A percentile compares a stretch with the other conserved stretches of the same genome.
These are phyloP conservation scores for Eucalyptus leucophloia DNA, from an alignment of 345 rosid genomes.

Conservation along the genomic window DNA sequence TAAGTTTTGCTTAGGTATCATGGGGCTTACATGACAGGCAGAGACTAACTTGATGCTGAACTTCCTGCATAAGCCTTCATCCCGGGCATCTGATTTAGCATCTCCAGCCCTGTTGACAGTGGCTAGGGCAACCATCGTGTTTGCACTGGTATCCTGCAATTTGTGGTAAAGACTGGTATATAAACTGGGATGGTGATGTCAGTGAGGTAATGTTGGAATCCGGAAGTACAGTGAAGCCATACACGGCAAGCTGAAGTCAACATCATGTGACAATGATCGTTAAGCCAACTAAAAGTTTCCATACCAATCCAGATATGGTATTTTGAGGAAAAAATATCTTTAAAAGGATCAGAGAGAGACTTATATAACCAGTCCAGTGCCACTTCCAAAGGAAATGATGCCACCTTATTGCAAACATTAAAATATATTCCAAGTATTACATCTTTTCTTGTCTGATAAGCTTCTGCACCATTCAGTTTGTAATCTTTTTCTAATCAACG, in stretches of 20 bases:
- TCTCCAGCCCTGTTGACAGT: not conserved
- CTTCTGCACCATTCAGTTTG: not conserved
- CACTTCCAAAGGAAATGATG: not conserved
- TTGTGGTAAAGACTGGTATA: not conserved
- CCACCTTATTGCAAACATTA: not conserved
- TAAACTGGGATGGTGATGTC: not conserved
- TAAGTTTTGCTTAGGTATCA: not conserved
- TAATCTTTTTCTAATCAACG: not conserved
- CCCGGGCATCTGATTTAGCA: not conserved
- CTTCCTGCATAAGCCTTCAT: constrained; percentile 23
- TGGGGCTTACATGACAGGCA: not conserved
- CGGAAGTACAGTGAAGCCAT: not conserved
- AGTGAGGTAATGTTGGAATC: not conserved
- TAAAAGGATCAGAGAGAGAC: not conserved
- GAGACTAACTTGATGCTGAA: constrained; percentile 15
- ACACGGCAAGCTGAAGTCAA: not conserved
- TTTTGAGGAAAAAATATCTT: not conserved
- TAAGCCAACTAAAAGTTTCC: not conserved
- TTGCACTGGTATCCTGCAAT: constrained; percentile 5
- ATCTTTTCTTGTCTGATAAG: not conserved
- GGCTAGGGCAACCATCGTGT: not conserved
- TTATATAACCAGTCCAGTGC: not conserved
- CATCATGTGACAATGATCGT: not conserved
- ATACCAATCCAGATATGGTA: not conserved
- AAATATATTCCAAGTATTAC: not conserved